These are phyloP conservation scores for Neofusicoccum ribis DNA, from an alignment of 2,329 filamentous ascomycete species.

Conservation along the genomic window DNA sequence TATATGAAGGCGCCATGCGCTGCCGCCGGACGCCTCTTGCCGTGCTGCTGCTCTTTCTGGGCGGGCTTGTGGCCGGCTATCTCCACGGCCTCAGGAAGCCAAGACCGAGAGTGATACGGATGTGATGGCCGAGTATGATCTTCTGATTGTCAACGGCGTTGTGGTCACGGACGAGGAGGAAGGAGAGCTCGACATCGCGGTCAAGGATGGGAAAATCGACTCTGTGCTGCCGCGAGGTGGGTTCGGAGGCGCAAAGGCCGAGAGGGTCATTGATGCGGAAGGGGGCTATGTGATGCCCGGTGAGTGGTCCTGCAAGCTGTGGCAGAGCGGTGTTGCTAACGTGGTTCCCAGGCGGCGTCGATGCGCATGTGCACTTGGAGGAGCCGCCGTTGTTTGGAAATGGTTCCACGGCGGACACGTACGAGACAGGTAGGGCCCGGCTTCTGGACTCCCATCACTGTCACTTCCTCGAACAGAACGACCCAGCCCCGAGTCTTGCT, in stretches of 20 bases:
- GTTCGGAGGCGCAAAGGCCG: constrained; percentile 33
- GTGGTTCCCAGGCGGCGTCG: constrained; percentile 38
- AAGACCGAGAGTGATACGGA: neutral
- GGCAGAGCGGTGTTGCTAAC: constrained; percentile 22
- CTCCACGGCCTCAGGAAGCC: too few species aligned
- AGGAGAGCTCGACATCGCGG: constrained; percentile 44
- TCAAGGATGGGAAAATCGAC: constrained; percentile 31
- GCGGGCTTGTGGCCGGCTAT: too few species aligned
- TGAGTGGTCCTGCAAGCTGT: neutral
- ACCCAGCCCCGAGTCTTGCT: too few species aligned
- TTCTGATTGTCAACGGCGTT: constrained; percentile 45
- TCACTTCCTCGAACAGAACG: too few species aligned
- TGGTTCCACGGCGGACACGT: constrained; percentile 28
- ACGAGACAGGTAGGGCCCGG: constrained; percentile 31
- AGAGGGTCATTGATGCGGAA: constrained; percentile 43
- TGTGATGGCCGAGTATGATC: constrained; percentile 28
- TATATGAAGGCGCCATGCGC: neutral
- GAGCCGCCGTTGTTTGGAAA: constrained; percentile 45
- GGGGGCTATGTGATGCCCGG: constrained; percentile 46
- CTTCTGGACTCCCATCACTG: neutral
- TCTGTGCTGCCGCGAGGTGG: constrained; percentile 19
- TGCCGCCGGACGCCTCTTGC: too few species aligned
- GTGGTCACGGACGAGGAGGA: constrained; percentile 43
- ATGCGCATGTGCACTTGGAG: constrained; percentile 49
- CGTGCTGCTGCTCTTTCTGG: too few species aligned